Evolutionary conservation across 2,329 filamentous ascomycete genomes (phyloP).

Genomic region (Stachybotrys chlorohalonatus): DNA sequence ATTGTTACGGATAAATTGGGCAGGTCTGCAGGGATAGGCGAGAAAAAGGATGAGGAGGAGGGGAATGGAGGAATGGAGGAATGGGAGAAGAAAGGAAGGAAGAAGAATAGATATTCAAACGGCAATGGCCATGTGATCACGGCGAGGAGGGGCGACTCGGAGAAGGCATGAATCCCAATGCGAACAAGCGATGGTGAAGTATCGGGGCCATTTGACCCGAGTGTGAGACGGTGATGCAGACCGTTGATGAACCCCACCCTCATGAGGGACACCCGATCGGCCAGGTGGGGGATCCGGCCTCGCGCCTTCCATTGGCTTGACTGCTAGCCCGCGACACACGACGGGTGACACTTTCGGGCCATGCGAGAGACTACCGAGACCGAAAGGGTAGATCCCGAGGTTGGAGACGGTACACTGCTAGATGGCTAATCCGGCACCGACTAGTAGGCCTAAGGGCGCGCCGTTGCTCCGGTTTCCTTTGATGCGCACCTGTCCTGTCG

Average conservation of each 20-base stretch:
- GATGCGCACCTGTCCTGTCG: too few relatives aligned
- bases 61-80: neutral
- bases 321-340: neutral
- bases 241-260: neutral
- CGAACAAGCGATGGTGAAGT: neutral
- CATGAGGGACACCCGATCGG: neutral
- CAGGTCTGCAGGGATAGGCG: neutral
- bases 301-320: neutral
- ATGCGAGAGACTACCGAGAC: too few relatives aligned
- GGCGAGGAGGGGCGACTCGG: neutral
- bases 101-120: neutral
- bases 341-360: too few relatives aligned
- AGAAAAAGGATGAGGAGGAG: neutral
- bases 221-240: neutral
- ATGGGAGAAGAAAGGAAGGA: neutral
- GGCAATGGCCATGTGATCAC: neutral
- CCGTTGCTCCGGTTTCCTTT: too few relatives aligned
- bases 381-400: too few relatives aligned
- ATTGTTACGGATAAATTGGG: constrained; percentile 18
- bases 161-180: too few relatives aligned
- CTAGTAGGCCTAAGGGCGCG: too few relatives aligned
- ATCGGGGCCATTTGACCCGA: neutral
- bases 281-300: neutral
- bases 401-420: too few relatives aligned
- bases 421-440: too few relatives aligned